A percentile compares a stretch with the other conserved stretches of the same genome.
phyloP scores from a whole-genome alignment of 306 rosid species.

The Corylus heterophylla region DNA sequence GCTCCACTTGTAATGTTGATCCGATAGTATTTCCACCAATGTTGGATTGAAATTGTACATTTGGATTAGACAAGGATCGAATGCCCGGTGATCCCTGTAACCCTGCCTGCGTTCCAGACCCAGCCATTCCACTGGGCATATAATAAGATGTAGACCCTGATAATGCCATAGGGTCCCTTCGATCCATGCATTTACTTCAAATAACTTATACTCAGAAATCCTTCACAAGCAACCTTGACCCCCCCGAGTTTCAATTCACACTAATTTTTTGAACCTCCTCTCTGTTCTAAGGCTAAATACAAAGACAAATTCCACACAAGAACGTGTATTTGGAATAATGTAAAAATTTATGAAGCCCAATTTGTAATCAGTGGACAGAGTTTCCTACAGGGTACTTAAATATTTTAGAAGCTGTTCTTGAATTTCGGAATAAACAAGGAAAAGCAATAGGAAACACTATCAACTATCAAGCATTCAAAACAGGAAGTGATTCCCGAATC shows the following conservation, averaged over 20 bases:
- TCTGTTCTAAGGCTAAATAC: constrained; percentile 42
- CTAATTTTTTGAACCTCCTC: constrained; percentile 26
- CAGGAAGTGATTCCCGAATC: constrained; percentile 6
- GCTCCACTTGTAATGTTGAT: constrained; percentile 61
- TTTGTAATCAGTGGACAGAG: constrained; percentile 24
- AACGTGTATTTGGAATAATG: constrained; percentile 27
- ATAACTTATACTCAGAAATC: constrained; percentile 20
- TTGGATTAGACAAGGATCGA: constrained; percentile 58
- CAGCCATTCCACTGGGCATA: constrained; percentile 64
- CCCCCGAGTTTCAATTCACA: constrained; percentile 23
- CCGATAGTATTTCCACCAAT: constrained; percentile 62
- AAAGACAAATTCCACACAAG: constrained; percentile 30
- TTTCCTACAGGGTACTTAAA: constrained; percentile 11
- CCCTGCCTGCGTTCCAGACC: constrained; percentile 63
- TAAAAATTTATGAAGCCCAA: constrained; percentile 24
- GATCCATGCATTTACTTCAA: constrained; percentile 90
- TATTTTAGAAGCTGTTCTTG: background rate
- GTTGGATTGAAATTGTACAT: constrained; percentile 57
- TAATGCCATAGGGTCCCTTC: constrained; percentile 78
- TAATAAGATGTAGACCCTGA: constrained; percentile 80
- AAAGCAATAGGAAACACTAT: background rate
- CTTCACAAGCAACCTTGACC: constrained; percentile 30
- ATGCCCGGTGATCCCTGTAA: constrained; percentile 56
- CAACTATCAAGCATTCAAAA: background rate
- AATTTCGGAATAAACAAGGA: background rate